These are phyloP conservation scores for Apophysomyces sp. DNA, from an alignment of 371 early-diverging fungal genomes.

Conservation along the genomic window DNA sequence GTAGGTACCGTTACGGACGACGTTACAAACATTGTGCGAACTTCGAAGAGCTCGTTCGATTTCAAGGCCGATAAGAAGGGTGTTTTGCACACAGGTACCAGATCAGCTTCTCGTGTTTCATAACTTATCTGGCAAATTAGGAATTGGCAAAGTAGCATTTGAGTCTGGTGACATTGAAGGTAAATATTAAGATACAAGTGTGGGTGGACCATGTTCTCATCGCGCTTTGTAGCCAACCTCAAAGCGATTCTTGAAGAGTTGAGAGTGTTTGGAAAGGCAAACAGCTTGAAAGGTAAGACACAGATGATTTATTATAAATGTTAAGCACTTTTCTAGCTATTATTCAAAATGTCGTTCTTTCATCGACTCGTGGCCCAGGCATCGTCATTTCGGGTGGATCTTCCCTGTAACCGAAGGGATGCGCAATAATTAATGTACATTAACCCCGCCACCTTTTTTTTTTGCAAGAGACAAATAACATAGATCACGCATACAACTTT, in stretches of 20 bases:
- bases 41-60: constrained; percentile 69
- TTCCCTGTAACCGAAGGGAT: constrained; percentile 13
- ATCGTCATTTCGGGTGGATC: constrained; percentile 42
- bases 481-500: neutral
- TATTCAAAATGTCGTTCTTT: constrained; percentile 58
- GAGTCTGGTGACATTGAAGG: constrained; percentile 53
- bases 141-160: constrained; percentile 54
- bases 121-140: constrained; percentile 15
- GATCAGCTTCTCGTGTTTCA: neutral
- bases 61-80: constrained; percentile 74
- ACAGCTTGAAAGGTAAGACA: constrained; percentile 53
- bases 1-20: constrained; percentile 79
- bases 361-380: constrained; percentile 65
- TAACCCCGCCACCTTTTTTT: neutral
- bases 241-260: constrained; percentile 60
- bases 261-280: constrained; percentile 54
- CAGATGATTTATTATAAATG: neutral
- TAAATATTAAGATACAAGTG: constrained; percentile 1
- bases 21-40: constrained; percentile 57
- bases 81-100: constrained; percentile 69
- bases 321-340: constrained; percentile 37
- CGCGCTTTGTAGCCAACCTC: constrained; percentile 37
- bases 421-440: neutral
- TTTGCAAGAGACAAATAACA: neutral
- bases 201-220: neutral